Base-by-base conservation (phyloP, 371 early-diverging fungal species). In the Rhizopus arrhizus region DNA sequence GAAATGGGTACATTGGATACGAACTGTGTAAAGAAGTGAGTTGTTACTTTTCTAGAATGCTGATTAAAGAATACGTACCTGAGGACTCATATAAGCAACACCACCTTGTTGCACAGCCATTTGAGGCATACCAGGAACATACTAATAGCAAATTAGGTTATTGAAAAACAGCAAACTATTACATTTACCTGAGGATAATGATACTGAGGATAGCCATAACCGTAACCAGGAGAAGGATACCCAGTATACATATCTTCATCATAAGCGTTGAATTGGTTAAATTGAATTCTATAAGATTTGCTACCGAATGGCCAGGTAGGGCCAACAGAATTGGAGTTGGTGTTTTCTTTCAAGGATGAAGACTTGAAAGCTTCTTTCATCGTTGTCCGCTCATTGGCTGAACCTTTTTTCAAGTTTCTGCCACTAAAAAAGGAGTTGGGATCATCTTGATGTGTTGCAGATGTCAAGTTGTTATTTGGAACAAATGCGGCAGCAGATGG, bases 401-500 rank as follows among this genome's bases (percentile, higher is more conserved):
- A 48, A 13, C 31, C 52, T 38, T 68, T 74, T 42, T 72, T 73
- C 11, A 65, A 16, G 13, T 58, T 51, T 16, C 67, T 64, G 22
- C 62, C 66, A 15, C 68, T 69, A 65, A 77, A 74, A 54, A 78
- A 76, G 22, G 70, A 34, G 40, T 75, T 62, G 35, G 65, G 61
- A 22, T 71, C 69, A 5, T 47, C 40, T 29, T 46, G 38, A 0
- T 31, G 28, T 11, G 47, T 7, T 2, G 32, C 13, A 15, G 29
- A 33, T 5, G 16, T 33, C 3, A 22, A 45, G 5, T 42, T 46
- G 55, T 74, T 68, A 72, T 74, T 83, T 35, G 94, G 94, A 38
- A 90, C 85, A 72, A 93, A 93, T 2, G 85, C 83, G 22, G 87
- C 69, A 3, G 92, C 93, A 15, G 84, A 64, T n/a, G 87, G 88